Evolutionary conservation across 75 land plant species (phyloP).

Genomic region (Pinus tabuliformis): DNA sequence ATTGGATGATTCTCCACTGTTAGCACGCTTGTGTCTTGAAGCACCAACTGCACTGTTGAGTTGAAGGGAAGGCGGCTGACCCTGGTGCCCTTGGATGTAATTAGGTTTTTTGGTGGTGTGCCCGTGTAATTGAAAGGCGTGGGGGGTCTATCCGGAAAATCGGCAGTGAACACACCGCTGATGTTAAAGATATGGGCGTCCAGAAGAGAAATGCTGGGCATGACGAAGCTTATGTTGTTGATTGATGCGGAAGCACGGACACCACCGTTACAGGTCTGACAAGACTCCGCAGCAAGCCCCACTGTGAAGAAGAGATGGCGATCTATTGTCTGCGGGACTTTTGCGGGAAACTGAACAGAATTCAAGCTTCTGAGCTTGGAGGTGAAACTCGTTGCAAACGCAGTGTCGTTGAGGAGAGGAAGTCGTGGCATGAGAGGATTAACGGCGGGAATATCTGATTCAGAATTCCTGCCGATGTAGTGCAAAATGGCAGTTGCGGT

Average conservation of each 20-base stretch:
- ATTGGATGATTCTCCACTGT: slow-evolving; percentile 41
- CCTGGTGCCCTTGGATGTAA: slow-evolving; percentile 19
- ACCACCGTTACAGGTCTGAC: slow-evolving; percentile 23
- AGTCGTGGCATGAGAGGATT: slow-evolving; percentile 16
- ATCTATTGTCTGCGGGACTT: slow-evolving; percentile 34
- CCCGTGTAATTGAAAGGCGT: slow-evolving; percentile 35
- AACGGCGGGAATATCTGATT: slow-evolving; percentile 5
- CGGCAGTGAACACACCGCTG: slow-evolving; percentile 35
- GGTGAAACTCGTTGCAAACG: slow-evolving; percentile 19
- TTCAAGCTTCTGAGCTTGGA: slow-evolving; percentile 30
- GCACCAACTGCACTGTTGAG: slow-evolving; percentile 30
- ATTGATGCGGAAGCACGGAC: slow-evolving; percentile 23
- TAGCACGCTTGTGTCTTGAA: slow-evolving; percentile 35
- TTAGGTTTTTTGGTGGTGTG: slow-evolving; percentile 17
- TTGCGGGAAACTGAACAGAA: slow-evolving; percentile 26
- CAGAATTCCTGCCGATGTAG: slow-evolving; percentile 16
- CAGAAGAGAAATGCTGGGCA: slow-evolving; percentile 38
- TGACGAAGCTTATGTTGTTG: slow-evolving; percentile 51
- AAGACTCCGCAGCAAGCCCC: slow-evolving; percentile 30
- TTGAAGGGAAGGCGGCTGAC: slow-evolving; percentile 19
- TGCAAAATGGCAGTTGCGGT: slow-evolving; percentile 39
- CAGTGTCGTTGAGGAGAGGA: slow-evolving; percentile 36
- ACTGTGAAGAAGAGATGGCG: slow-evolving; percentile 38
- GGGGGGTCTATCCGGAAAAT: slow-evolving; percentile 29
- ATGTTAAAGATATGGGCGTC: slow-evolving; percentile 37